Conservation (phyloP, 257 asterid genomes). For the Penstemon davidsonii region DNA sequence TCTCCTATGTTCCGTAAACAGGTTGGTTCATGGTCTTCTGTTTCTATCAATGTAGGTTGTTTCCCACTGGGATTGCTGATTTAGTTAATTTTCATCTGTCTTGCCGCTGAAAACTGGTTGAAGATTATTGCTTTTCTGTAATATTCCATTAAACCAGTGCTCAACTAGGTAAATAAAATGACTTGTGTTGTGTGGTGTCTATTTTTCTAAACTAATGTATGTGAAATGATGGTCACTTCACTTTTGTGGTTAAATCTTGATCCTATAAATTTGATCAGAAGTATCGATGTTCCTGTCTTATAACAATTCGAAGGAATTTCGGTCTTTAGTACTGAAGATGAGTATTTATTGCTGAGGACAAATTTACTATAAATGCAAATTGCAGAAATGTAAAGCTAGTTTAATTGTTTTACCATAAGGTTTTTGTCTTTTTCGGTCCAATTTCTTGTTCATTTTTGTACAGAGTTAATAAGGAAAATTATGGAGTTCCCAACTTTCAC, state of each 20-base stretch:
- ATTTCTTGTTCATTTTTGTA: background rate
- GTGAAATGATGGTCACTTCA: too few species aligned
- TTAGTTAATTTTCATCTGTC: background rate
- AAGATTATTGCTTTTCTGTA: slow-evolving; percentile 6
- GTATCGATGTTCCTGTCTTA: too few species aligned
- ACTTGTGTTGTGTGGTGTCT: background rate
- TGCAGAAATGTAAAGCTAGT: slow-evolving; percentile 17
- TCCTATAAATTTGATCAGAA: too few species aligned
- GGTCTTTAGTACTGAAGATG: background rate
- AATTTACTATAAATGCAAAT: slow-evolving; percentile 12
- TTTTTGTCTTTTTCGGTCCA: background rate
- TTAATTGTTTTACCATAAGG: slow-evolving; percentile 22
- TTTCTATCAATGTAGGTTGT: background rate
- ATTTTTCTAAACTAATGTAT: background rate
- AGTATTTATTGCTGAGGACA: background rate
- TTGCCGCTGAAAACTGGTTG: background rate
- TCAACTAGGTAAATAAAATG: background rate
- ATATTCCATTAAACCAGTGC: background rate
- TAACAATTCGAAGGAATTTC: too few species aligned
- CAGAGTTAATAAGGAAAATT: background rate
- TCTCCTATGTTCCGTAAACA: slow-evolving; percentile 99
- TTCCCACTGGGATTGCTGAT: background rate
- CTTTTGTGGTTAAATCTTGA: too few species aligned
- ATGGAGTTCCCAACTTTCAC: slow-evolving; percentile 4
- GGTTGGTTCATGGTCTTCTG: slow-evolving; percentile 40